A percentile compares a stretch with the other conserved stretches of the same genome.
Evolutionary conservation across 1,139 yeast species (phyloP).

Genomic region (Scheffersomyces titani): DNA sequence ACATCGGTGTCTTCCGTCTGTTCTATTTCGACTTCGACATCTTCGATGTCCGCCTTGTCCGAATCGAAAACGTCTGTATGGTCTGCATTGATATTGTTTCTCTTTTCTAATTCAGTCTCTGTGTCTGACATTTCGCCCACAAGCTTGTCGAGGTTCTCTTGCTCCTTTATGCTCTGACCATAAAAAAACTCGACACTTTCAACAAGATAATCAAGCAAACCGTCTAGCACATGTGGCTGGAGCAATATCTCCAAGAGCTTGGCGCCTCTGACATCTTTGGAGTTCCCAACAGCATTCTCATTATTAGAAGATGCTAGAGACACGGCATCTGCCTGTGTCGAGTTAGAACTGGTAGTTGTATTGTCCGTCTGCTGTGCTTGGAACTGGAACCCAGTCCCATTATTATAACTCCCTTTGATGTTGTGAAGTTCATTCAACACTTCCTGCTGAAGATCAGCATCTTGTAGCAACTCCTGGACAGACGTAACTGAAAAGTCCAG

Average conservation of each 20-base stretch:
- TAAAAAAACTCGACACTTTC: slow-evolving; percentile 44
- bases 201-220: slow-evolving; percentile 31
- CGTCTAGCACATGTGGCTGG: slow-evolving; percentile 48
- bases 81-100: slow-evolving; percentile 3
- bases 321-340: slow-evolving; percentile 24
- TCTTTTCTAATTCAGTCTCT: slow-evolving; percentile 3
- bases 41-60: slow-evolving; percentile 6
- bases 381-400: slow-evolving; percentile 31
- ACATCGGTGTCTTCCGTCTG: slow-evolving; percentile 8
- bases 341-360: slow-evolving; percentile 8
- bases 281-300: slow-evolving; percentile 22
- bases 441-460: slow-evolving; percentile 40
- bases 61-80: not conserved
- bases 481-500: slow-evolving; percentile 35
- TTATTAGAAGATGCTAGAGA: slow-evolving; percentile 42
- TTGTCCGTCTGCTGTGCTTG: slow-evolving; percentile 31
- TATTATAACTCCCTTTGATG: slow-evolving; percentile 36
- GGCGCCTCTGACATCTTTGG: slow-evolving; percentile 40
- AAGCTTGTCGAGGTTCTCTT: slow-evolving; percentile 11
- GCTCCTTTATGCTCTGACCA: slow-evolving; percentile 27
- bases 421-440: slow-evolving; percentile 42
- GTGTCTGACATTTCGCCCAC: slow-evolving; percentile 6
- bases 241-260: slow-evolving; percentile 44
- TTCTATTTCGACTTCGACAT: slow-evolving; percentile 15
- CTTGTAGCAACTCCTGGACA: slow-evolving; percentile 37